A percentile compares a stretch with the other conserved stretches of the same genome.
These are phyloP conservation scores for Hypoxylon subgilvum DNA, from an alignment of 495 filamentous ascomycete genomes.

Conservation along the genomic window DNA sequence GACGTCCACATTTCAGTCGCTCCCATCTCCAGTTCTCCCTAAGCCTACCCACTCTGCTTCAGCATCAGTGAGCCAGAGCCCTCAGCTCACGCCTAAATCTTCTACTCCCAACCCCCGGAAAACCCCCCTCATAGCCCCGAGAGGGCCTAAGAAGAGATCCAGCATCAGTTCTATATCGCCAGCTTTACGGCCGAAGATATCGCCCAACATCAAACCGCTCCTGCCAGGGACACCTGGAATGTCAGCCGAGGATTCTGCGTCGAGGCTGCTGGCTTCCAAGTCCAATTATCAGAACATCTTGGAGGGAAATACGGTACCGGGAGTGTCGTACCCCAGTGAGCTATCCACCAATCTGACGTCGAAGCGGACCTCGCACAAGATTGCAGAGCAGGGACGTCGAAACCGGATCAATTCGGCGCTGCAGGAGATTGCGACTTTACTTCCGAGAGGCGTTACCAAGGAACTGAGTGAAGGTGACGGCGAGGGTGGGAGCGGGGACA, in stretches of 20 bases:
- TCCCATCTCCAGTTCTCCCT: slow-evolving; percentile 54
- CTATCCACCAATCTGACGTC: slow-evolving; percentile 91
- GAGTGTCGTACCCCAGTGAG: slow-evolving; percentile 87
- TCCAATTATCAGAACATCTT: slow-evolving; percentile 98
- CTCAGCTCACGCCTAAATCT: slow-evolving; percentile 52
- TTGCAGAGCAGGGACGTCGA: slow-evolving; percentile 92
- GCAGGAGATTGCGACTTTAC: slow-evolving; percentile 84
- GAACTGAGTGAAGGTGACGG: slow-evolving; percentile 40
- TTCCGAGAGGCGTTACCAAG: slow-evolving; percentile 62
- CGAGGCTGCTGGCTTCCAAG: slow-evolving; percentile 86
- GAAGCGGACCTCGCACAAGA: slow-evolving; percentile 96
- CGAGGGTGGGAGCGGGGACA: slow-evolving; percentile 54
- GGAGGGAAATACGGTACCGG: slow-evolving; percentile 87
- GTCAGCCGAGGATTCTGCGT: slow-evolving; percentile 70
- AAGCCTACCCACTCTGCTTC: slow-evolving; percentile 45
- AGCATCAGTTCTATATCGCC: slow-evolving; percentile 81
- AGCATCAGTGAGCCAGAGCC: slow-evolving; percentile 58
- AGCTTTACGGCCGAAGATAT: slow-evolving; percentile 88
- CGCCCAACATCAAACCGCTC: slow-evolving; percentile 90
- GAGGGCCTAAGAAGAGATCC: slow-evolving; percentile 70
- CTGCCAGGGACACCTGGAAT: slow-evolving; percentile 67
- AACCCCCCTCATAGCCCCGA: slow-evolving; percentile 53
- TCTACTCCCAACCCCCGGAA: slow-evolving; percentile 46
- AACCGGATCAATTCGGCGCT: slow-evolving; percentile 95
- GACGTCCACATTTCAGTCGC: slow-evolving; percentile 47